phyloP scores from a whole-genome alignment of 2,329 filamentous ascomycete genomes.

The Botrytis deweyae region DNA sequence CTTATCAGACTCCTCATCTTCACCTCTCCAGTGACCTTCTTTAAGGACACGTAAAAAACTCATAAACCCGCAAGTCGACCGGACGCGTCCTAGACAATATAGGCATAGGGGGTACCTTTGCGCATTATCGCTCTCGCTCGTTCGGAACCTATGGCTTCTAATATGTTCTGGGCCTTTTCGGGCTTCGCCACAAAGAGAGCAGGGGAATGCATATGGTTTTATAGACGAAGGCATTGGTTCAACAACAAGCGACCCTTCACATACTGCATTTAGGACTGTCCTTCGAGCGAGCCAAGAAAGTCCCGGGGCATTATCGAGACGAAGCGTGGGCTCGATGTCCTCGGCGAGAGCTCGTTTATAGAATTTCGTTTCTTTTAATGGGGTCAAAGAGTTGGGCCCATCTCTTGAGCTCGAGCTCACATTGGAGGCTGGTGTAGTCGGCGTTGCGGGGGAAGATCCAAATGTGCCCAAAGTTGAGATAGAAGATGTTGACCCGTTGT shows the following conservation, averaged over 20 bases:
- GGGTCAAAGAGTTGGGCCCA: slow-evolving; percentile 48
- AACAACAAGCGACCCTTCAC: slow-evolving; percentile 81
- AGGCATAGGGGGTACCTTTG: slow-evolving; percentile 87
- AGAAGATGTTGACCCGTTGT: slow-evolving; percentile 61
- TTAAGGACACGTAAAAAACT: slow-evolving; percentile 89
- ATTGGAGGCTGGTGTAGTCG: slow-evolving; percentile 55
- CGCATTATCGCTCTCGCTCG: slow-evolving; percentile 80
- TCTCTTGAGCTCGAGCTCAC: slow-evolving; percentile 46
- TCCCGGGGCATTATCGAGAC: slow-evolving; percentile 84
- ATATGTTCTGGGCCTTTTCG: slow-evolving; percentile 69
- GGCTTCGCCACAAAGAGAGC: slow-evolving; percentile 84
- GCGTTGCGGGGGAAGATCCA: slow-evolving; percentile 57
- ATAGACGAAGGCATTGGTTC: slow-evolving; percentile 72
- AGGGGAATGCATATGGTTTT: slow-evolving; percentile 49
- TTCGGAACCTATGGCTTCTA: slow-evolving; percentile 84
- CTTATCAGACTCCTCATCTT: slow-evolving; percentile 80
- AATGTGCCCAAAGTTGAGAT: slow-evolving; percentile 51
- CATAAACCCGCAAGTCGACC: slow-evolving; percentile 88
- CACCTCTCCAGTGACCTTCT: slow-evolving; percentile 86
- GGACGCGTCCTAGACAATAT: slow-evolving; percentile 80
- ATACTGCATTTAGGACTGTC: slow-evolving; percentile 78
- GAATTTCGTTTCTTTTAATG: slow-evolving; percentile 86
- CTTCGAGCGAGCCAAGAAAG: slow-evolving; percentile 91
- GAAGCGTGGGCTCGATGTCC: slow-evolving; percentile 90
- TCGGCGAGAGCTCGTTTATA: slow-evolving; percentile 87